Base-by-base conservation (phyloP, 441 rosid genomes). In the Pelargonium australe region DNA sequence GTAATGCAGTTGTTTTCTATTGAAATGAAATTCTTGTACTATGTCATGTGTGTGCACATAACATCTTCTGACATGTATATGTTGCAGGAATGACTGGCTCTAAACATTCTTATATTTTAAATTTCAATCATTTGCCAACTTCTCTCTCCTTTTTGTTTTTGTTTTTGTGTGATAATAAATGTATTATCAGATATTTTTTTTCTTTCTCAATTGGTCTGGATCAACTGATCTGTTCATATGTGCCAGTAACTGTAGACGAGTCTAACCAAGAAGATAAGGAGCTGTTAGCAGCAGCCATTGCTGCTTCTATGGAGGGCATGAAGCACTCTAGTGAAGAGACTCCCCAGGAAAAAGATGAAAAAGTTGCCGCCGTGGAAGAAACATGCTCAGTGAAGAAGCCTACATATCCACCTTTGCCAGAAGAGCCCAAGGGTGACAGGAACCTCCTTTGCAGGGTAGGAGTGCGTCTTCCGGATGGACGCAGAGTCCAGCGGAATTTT, bases 401-500 rank as follows among this genome's bases (percentile, higher is more conserved):
- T 63, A 67, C 78, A 23, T 94, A 82, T 75, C 99, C 89, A 41
- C 78, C 87, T 31, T 80, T 94, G 23, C 91, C 91, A 20, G 92
- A 87, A 78, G 99, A 94, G 78, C 96, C 97, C 31, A 90, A 83
- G 37, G 86, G 86, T 49, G 94, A 94, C 70, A 86, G 87, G 62
- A 85, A 80, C 70, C 77, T 87, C 41, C 78, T 84, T 58, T 94
- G 99, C 80, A 81, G 96, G 83, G 92, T 94, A 69, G 97, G 97
- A 69, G 81, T 94, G 41, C 96, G 99, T 72, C 87, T 94, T 67
- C 99, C 99, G 9, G 90, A 87, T 70, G 99, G 99, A 43, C 91
- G 82, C 63, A 87, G 96, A 75, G 77, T 84, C 66, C 96, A 94
- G 80, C 84, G 97, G 68, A 88, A 78, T 70, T 94, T 94, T 76